Evolutionary conservation across 768 basidiomycete species (phyloP).

Genomic region (Rhodotorula graminis): DNA sequence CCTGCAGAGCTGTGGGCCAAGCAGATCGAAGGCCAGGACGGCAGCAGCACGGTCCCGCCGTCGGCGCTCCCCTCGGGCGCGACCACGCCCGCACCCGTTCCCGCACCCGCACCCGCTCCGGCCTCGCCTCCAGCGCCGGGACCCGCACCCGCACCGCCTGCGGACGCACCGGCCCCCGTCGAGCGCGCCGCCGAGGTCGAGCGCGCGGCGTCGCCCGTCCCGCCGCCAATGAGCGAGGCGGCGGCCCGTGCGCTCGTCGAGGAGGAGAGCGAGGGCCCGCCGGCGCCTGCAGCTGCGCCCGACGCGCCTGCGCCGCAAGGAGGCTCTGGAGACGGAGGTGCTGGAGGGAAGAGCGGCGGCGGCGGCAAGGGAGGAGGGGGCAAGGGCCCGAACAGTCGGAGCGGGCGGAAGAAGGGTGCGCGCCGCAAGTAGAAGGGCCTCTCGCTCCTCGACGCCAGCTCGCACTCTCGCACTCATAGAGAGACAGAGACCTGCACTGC

Average conservation of each 20-base stretch:
- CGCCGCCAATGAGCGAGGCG: background rate
- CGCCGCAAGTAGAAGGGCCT: background rate
- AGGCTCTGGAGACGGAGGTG: no score
- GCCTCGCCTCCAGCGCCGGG: no score
- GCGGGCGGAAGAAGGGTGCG: background rate
- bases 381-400: background rate
- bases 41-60: background rate
- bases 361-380: background rate
- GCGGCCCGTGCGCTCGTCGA: background rate
- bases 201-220: background rate
- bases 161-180: background rate
- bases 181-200: background rate
- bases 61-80: conserved; percentile 1
- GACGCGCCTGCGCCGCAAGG: background rate
- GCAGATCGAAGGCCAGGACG: conserved; percentile 26
- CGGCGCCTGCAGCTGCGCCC: background rate
- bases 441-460: background rate
- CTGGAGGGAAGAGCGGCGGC: background rate
- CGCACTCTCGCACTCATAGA: background rate
- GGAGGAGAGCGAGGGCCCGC: background rate
- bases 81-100: background rate
- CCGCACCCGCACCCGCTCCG: background rate
- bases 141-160: background rate
- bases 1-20: conserved; percentile 25
- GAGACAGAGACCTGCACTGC: background rate